Base-by-base conservation (phyloP, 345 rosid species). In the Turnera subulata region DNA sequence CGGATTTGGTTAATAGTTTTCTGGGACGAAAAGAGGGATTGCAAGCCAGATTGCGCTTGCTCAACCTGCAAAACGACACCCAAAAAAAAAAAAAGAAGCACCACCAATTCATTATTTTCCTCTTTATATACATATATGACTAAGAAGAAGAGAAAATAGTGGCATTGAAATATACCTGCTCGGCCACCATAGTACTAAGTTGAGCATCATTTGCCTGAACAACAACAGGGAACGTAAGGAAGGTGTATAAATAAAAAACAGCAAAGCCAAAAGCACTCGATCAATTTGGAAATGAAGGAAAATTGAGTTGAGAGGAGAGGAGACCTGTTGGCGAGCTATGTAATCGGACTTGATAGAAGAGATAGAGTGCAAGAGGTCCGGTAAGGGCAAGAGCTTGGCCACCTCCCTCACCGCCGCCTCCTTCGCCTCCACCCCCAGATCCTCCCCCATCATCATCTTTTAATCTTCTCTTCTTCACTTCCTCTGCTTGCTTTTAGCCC, bases 141-240 rank as follows among this genome's bases (percentile, higher is more conserved):
- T 26, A 39, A 32, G 18, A 50, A 37, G 53, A 18, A n/a, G 55
- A 11, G 48, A 48, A 48, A 35, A 22, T 32, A 18, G 19, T 48
- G 46, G 5, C 13, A 4, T 26, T 23, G 14, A 47, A 24, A 49
- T 33, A 2, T 40, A 86, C 97, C 91, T 90, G 99, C 80, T 89
- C 99, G 29, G 97, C 95, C 40, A 93, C 99, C 99, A 90, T 90
- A 13, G 99, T 90, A 73, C 99, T 93, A 58, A 93, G 99, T 38
- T 93, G 99, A 7, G 96, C 96, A 67, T 93, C 99, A 72, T 93
- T 93, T 39, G 99, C 96, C 97, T 90, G 67, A 47, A 47, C 56
- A 45, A 33, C 39, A 26, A 35, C 42, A 19, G 29, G 1, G 29
- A 45, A 14, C n/a, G 20, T 0, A 25, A 20, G 21, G 33, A 43